Evolutionary conservation across 306 rosid genomes (phyloP), one percentile per base, ranked within the genome.

Genomic region (Inga oerstediana): DNA sequence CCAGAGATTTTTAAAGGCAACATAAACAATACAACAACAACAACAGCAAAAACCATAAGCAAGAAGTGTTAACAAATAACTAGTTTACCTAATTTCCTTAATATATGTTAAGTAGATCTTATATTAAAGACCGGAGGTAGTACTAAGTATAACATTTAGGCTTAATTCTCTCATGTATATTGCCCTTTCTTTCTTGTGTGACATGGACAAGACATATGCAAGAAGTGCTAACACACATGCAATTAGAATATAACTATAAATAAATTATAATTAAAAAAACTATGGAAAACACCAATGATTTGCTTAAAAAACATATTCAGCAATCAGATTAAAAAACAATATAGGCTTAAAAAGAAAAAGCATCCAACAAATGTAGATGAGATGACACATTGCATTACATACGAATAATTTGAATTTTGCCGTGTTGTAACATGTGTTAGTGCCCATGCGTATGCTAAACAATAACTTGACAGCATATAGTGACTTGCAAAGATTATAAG

Each of bases 1-100:
- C 15, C 6, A 22, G 43, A 69, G 20, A 62, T 43, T 74, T 78
- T 70, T 34, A 46, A 78, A 69, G 71, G 71, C 59, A 82, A 7
- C 39, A 64, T 58, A 76, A 34, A 72, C 37, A 41, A 43, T 11
- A 11, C 35, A 84, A 27, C 30, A 14, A 14, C 4, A 14, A 49
- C 4, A 48, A 48, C 27, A 71, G 32, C 30, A 3, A 70, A 43
- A 70, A 22, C 15, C 65, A 10, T 22, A 61, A 24, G 67, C 79
- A 46, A 30, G 73, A 32, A 27, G 17, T 58, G 3, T 4, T 48
- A 48, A 48, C 13, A 14, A 48, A 51, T 51, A 12, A 49, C 5
- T 49, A 49, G 15, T 49, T 3, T 49, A 13, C 5, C 5, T 51
- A 51, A 15, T 51, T 13, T 51, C 1, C 4, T 3, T 51, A 15